Base-by-base conservation (phyloP, 1,284 basidiomycete species). In the Pseudozyma tsukubaensis region DNA sequence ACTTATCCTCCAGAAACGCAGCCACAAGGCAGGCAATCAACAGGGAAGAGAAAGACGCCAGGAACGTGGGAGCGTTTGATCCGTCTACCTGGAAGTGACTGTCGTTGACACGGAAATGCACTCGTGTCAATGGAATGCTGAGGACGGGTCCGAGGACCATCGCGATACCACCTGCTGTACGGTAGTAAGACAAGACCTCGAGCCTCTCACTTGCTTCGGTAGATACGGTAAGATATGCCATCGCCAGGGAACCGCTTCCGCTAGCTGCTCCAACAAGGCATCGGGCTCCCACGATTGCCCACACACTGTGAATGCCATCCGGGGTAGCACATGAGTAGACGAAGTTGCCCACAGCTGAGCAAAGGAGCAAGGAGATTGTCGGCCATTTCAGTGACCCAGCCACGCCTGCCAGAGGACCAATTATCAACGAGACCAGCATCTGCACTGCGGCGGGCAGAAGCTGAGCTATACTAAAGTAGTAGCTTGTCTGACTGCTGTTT, bases 111-210 rank as follows among this genome's bases (percentile, higher is more conserved):
- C 24, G 16, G 24, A 60, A 53, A 24, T 51, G 24, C n/a, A 60
- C 50, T 9, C 50, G 50, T 19, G 50, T 60, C 50, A 60, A 19
- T 24, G 58, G 58, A 19, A 60, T 53, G 58, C 58, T 60, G 50
- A 60, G 58, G 4, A 60, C 16, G 14, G 58, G 58, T 39, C 58
- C 58, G 14, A 60, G 21, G 24, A 53, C 58, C 44, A 60, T 48
- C 12, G 49, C 58, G 16, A 60, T 24, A 16, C 58, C 58, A 24
- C 50, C 58, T 9, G 53, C 47, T 24, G 50, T 52, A 14, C 58
- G 50, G 44, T 47, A 60, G 34, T 39, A 36, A 18, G 58, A 60
- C 44, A 60, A 40, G 14, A 50, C 50, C 58, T 52, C 50, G 42
- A 60, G 42, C 43, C 50, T 51, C 43, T 42, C 10, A n/a, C 39